Percentiles rank a stretch among this genome's conserved stretches.
Evolutionary conservation across 805 yeast species (phyloP).

Genomic region (Komagataella pastoris): DNA sequence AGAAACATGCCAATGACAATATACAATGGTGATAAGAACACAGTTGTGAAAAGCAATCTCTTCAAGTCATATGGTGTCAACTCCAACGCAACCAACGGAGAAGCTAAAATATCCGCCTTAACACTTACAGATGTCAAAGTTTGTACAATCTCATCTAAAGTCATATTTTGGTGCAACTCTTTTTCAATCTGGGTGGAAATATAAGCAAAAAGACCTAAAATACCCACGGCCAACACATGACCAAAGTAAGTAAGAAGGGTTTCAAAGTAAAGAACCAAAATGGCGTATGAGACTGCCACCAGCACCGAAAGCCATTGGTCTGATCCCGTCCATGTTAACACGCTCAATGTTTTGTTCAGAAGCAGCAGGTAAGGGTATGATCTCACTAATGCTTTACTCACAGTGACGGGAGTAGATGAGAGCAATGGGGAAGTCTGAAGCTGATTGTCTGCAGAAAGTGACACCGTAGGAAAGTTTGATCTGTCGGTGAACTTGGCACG

Average conservation of each 20-base stretch:
- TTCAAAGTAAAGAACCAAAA: conserved; percentile 67
- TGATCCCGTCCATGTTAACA: conserved; percentile 85
- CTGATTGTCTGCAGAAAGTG: conserved; percentile 5
- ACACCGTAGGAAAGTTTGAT: conserved; percentile 9
- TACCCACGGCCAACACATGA: conserved; percentile 55
- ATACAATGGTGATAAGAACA: conserved; percentile 78
- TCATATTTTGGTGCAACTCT: conserved; percentile 55
- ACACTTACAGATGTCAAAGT: conserved; percentile 62
- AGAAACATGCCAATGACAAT: conserved; percentile 54
- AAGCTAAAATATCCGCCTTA: conserved; percentile 62
- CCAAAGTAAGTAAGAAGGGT: conserved; percentile 69
- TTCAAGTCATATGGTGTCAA: conserved; percentile 69
- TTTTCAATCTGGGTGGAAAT: conserved; percentile 42
- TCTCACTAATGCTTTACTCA: conserved; percentile 68
- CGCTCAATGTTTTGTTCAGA: conserved; percentile 53
- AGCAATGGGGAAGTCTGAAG: conserved; percentile 68
- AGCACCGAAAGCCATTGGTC: conserved; percentile 68
- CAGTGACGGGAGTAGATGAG: conserved; percentile 82
- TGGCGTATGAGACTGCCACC: conserved; percentile 37
- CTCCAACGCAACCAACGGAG: conserved; percentile 69
- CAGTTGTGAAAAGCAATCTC: conserved; percentile 69
- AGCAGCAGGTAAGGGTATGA: conserved; percentile 78
- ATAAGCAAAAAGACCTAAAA: conserved; percentile 46
- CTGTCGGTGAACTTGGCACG: conserved; percentile 27
- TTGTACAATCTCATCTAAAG: conserved; percentile 76